Percentiles rank a stretch among this genome's conserved stretches.
These are phyloP conservation scores for Fusarium nanum DNA, from an alignment of 2,329 filamentous ascomycete genomes.

Conservation along the genomic window DNA sequence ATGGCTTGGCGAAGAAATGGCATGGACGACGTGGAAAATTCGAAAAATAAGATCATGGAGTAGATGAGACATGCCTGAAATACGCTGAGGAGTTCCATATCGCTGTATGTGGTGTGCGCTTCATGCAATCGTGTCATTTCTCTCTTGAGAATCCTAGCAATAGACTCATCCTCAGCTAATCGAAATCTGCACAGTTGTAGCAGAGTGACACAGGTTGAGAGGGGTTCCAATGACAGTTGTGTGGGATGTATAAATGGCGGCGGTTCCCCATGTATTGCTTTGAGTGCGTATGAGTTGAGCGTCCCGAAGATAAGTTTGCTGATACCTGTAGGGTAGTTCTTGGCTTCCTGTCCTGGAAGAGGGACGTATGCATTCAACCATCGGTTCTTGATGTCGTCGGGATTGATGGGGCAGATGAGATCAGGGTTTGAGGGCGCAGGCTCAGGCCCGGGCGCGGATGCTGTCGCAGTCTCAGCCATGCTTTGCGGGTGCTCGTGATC, in stretches of 20 bases:
- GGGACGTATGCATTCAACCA: conserved; percentile 63
- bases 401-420: conserved; percentile 60
- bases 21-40: conserved; percentile 31
- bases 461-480: background rate
- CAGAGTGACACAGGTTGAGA: conserved; percentile 57
- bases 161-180: conserved; percentile 46
- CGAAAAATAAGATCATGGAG: conserved; percentile 61
- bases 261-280: conserved; percentile 51
- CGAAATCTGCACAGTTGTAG: conserved; percentile 54
- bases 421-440: background rate
- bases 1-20: conserved; percentile 57
- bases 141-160: conserved; percentile 54
- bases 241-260: conserved; percentile 60
- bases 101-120: conserved; percentile 42
- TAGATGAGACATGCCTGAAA: conserved; percentile 68
- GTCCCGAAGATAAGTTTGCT: conserved; percentile 55
- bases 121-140: conserved; percentile 58
- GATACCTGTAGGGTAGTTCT: conserved; percentile 55
- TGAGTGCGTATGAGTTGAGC: conserved; percentile 58
- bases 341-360: conserved; percentile 55
- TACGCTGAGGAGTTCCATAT: conserved; percentile 52
- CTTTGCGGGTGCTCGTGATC: background rate
- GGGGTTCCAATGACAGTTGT: conserved; percentile 50
- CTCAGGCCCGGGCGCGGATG: background rate
- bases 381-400: conserved; percentile 59